These are phyloP conservation scores for Fusarium austroafricanum DNA, from an alignment of 2,329 filamentous ascomycete species.

Conservation along the genomic window DNA sequence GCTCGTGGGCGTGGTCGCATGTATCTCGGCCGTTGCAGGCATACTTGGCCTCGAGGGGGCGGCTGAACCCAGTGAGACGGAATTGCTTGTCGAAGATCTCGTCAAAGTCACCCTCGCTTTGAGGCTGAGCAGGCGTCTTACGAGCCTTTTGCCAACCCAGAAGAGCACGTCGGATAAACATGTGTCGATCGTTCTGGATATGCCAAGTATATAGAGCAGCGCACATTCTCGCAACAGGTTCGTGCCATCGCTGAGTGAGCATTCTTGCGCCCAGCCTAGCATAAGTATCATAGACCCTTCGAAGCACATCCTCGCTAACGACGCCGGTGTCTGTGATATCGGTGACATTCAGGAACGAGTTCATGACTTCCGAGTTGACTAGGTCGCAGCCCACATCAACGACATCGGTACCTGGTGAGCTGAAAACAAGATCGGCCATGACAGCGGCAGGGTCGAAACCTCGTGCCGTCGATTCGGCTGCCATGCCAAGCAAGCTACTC, in stretches of 20 bases:
- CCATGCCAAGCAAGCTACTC: slow-evolving; percentile 42
- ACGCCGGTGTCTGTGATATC: slow-evolving; percentile 37
- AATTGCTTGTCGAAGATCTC: slow-evolving; percentile 47
- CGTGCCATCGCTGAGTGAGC: slow-evolving; percentile 49
- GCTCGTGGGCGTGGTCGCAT: slow-evolving; percentile 28
- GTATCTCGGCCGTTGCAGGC: slow-evolving; percentile 36
- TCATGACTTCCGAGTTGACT: slow-evolving; percentile 42
- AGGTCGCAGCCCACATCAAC: slow-evolving; percentile 41
- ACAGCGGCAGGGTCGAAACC: slow-evolving; percentile 40
- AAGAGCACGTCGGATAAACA: slow-evolving; percentile 48
- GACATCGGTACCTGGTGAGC: slow-evolving; percentile 43
- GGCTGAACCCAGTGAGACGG: slow-evolving; percentile 44
- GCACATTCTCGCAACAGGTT: slow-evolving; percentile 49
- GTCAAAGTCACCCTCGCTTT: slow-evolving; percentile 47
- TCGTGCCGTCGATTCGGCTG: slow-evolving; percentile 36
- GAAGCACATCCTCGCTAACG: slow-evolving; percentile 33
- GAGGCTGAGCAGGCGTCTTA: slow-evolving; percentile 41
- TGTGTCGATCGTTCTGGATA: slow-evolving; percentile 49
- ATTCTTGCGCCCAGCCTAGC: slow-evolving; percentile 44
- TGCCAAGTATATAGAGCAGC: slow-evolving; percentile 49
- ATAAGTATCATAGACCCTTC: slow-evolving; percentile 38
- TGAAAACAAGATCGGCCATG: slow-evolving; percentile 42
- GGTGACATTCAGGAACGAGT: slow-evolving; percentile 40
- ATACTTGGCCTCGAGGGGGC: slow-evolving; percentile 31
- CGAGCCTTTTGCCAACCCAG: slow-evolving; percentile 48